Percentiles rank a stretch among this genome's conserved stretches.
Conservation (phyloP, 2,329 filamentous ascomycete species). For the Aspergillus japonicus region DNA sequence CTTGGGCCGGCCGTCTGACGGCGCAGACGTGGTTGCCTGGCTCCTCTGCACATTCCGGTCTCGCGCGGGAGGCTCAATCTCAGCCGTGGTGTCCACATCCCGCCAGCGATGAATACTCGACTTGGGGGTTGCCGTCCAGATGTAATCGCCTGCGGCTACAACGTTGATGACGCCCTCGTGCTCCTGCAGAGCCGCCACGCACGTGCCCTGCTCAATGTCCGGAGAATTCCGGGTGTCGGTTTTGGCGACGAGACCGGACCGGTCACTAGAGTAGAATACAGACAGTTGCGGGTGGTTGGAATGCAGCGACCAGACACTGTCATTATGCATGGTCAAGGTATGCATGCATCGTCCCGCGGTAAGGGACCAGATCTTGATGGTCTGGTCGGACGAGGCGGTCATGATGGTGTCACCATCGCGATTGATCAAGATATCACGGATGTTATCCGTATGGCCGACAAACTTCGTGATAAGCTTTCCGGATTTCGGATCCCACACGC, state of each 20-base stretch:
- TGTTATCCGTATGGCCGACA: conserved; percentile 92
- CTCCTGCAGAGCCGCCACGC: conserved; percentile 87
- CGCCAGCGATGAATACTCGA: conserved; percentile 92
- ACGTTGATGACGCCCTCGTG: conserved; percentile 68
- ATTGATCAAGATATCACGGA: conserved; percentile 86
- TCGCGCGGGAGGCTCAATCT: conserved; percentile 55
- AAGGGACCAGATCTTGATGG: conserved; percentile 96
- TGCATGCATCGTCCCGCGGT: conserved; percentile 95
- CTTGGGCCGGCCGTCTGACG: conserved; percentile 18
- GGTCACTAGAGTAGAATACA: conserved; percentile 92
- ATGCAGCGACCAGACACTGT: conserved; percentile 94
- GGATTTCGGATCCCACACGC: conserved; percentile 85
- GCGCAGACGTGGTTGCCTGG: conserved; percentile 14
- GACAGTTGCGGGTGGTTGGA: conserved; percentile 82
- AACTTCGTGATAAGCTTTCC: conserved; percentile 94
- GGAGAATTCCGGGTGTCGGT: conserved; percentile 78
- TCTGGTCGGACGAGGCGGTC: conserved; percentile 93
- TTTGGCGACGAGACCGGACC: conserved; percentile 91
- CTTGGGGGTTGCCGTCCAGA: conserved; percentile 87
- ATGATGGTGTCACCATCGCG: conserved; percentile 86
- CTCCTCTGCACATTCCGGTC: conserved; percentile 36
- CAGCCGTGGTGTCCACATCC: conserved; percentile 75
- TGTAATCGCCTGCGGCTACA: conserved; percentile 65
- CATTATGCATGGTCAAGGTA: conserved; percentile 97
- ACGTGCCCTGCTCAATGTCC: conserved; percentile 83